Base-by-base conservation (phyloP, 306 rosid species). In the Quercus cerris region DNA sequence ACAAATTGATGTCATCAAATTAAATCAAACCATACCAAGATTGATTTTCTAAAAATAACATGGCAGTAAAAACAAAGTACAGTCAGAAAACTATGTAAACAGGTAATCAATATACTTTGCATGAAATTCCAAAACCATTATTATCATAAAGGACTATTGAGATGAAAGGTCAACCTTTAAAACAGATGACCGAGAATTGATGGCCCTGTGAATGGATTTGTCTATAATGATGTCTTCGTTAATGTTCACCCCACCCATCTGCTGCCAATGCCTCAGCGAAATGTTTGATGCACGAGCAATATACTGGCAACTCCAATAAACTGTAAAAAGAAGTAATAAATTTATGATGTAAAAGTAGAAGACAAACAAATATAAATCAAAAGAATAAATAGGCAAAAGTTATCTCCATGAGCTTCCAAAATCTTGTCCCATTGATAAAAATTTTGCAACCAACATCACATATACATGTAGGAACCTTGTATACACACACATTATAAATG, bases 231-330 rank as follows among this genome's bases (percentile, higher is more conserved):
- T 86, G 89, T 95, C 97, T 58, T 87, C 92, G 59, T 93, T 85
- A 84, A 93, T 93, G 58, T 80, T 89, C 78, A 95, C 90, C 78
- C 99, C 99, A 63, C 97, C 95, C 99, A 93, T 91, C 87, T 81
- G 88, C 86, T 93, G 89, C 99, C 99, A 95, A 83, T 91, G 97
- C 89, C 83, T 93, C 82, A 93, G 72, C 19, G 99, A 95, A 33
- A 82, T 71, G 61, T 95, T 95, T 22, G 98, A 95, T 38, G 96
- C 86, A 38, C 93, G 97, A 69, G 97, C 99, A 63, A 95, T 89
- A 79, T 85, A 90, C 76, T 95, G 98, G 88, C 99, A 95, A 85
- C 93, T 95, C 99, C 99, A 95, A 86, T 90, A 90, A 84, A 93
- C 99, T 95, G 85, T 46, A 77, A 73, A 31, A 61, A 56, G 54